Conservation (phyloP, 306 rosid species). For the Luffa acutangula region DNA sequence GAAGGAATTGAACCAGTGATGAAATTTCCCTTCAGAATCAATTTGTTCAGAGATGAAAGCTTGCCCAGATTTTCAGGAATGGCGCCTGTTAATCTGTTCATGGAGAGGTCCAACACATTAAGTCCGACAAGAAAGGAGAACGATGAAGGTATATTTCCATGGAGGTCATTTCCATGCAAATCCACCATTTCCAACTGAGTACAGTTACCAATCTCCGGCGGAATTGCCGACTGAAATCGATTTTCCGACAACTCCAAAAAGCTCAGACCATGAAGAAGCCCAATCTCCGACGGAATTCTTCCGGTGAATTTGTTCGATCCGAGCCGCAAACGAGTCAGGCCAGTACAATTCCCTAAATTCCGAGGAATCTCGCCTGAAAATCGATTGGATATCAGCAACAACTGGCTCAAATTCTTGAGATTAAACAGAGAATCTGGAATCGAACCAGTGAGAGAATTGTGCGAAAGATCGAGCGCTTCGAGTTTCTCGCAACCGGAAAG, state of each 20-base stretch:
- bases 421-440: slow-evolving; percentile 65
- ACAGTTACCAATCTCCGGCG: slow-evolving; percentile 68
- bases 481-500: slow-evolving; percentile 70
- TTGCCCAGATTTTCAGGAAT: slow-evolving; percentile 58
- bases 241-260: slow-evolving; percentile 80
- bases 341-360: slow-evolving; percentile 62
- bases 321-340: slow-evolving; percentile 59
- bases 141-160: slow-evolving; percentile 67
- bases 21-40: slow-evolving; percentile 51
- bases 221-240: slow-evolving; percentile 49
- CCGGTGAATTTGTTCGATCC: slow-evolving; percentile 83
- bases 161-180: slow-evolving; percentile 62
- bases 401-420: slow-evolving; percentile 67
- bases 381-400: slow-evolving; percentile 70
- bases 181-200: slow-evolving; percentile 79
- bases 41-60: slow-evolving; percentile 59
- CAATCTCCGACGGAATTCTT: slow-evolving; percentile 62
- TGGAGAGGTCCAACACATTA: slow-evolving; percentile 73
- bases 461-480: slow-evolving; percentile 85
- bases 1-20: slow-evolving; percentile 55
- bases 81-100: slow-evolving; percentile 46
- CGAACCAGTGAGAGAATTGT: slow-evolving; percentile 60
- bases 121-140: slow-evolving; percentile 42
- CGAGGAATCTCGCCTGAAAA: slow-evolving; percentile 71
- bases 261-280: slow-evolving; percentile 47